Evolutionary conservation across 2,329 filamentous ascomycete species (phyloP).

Genomic region (Diaporthe vaccinii): DNA sequence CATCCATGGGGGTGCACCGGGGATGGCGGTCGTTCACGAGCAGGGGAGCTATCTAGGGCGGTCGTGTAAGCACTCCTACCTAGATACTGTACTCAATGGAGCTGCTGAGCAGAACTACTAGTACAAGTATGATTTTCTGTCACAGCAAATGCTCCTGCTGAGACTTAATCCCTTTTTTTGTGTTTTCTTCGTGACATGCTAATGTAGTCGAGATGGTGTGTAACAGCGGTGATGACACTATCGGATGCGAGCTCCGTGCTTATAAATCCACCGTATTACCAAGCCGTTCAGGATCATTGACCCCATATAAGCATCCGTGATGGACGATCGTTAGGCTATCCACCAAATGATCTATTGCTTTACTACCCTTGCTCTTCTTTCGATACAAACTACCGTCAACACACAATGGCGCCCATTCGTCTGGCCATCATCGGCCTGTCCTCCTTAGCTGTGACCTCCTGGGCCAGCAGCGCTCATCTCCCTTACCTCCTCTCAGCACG

Average conservation of each 20-base stretch:
- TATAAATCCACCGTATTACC: slow-evolving; percentile 31
- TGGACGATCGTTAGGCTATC: neutral
- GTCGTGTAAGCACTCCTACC: neutral
- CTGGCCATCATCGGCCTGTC: slow-evolving; percentile 72
- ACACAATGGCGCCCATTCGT: slow-evolving; percentile 62
- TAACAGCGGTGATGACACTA: neutral
- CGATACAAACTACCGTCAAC: neutral
- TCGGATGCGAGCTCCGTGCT: neutral
- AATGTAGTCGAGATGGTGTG: neutral
- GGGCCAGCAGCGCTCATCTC: slow-evolving; percentile 69
- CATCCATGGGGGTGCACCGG: neutral
- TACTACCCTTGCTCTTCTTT: no score
- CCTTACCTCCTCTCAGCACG: slow-evolving; percentile 67
- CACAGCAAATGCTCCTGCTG: no score
- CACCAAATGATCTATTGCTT: neutral
- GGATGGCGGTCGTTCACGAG: neutral
- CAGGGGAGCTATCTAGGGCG: neutral
- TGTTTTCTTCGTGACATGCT: neutral
- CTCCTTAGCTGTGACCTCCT: slow-evolving; percentile 62
- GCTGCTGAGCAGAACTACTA: no score
- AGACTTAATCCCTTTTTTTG: neutral
- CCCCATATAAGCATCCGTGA: neutral
- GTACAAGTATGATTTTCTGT: no score
- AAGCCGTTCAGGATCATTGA: neutral
- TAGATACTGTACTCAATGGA: neutral